Conservation (phyloP, 345 rosid species). For the Atalantia buxifolia region DNA sequence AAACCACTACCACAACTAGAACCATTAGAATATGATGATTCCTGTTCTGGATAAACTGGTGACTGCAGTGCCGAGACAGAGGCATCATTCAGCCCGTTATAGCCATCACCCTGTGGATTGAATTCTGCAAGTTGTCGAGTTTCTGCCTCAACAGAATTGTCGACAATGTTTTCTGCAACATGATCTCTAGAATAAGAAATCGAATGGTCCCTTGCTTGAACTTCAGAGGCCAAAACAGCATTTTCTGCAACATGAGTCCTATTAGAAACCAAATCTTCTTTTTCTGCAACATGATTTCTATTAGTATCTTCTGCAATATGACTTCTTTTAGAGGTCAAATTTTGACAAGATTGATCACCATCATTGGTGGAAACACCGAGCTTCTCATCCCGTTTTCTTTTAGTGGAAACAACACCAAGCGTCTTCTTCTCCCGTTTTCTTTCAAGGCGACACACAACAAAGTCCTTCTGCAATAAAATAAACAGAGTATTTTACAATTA, state of each 20-base stretch:
- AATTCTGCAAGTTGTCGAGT: neutral
- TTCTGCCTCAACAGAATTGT: neutral
- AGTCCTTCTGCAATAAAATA: slow-evolving; percentile 2
- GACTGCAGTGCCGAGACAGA: neutral
- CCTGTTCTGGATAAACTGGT: neutral
- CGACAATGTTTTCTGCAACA: neutral
- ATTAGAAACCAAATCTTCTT: neutral
- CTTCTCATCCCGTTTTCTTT: neutral
- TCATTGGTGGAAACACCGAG: too few species aligned
- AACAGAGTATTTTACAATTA: neutral
- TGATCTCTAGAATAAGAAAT: neutral
- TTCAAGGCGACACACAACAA: neutral
- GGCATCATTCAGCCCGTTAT: neutral
- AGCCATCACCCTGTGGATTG: neutral
- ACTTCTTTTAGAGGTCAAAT: neutral
- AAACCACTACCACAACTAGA: neutral
- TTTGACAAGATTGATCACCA: neutral
- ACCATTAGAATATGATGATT: neutral
- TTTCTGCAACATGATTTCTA: neutral
- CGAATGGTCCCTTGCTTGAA: neutral
- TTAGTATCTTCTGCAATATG: neutral
- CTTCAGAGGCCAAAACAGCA: too few species aligned
- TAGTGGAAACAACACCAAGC: neutral
- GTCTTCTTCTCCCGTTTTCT: neutral
- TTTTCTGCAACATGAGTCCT: neutral